A percentile compares a stretch with the other conserved stretches of the same genome.
phyloP scores from a whole-genome alignment of 208 protist species.

The Trypanosoma conorhini region DNA sequence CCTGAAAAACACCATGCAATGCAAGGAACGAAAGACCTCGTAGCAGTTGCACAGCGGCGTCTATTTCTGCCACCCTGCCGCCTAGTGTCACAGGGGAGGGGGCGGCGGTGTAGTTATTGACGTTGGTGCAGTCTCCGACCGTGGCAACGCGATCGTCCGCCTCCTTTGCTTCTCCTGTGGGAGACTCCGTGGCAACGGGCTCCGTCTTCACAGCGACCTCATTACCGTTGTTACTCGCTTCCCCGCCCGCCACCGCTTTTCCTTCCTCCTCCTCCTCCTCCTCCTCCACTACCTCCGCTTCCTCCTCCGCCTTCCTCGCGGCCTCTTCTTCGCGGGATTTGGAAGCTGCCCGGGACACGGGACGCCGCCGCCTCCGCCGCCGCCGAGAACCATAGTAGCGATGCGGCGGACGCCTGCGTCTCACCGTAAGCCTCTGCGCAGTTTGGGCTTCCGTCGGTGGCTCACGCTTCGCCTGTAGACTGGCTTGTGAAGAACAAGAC shows the following conservation, averaged over 20 bases:
- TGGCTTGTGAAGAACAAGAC: constrained; percentile 3
- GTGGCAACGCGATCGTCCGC: not conserved
- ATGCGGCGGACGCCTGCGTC: constrained; percentile 7
- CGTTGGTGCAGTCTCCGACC: not conserved
- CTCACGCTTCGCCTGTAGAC: not conserved
- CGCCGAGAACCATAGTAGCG: constrained; percentile 35
- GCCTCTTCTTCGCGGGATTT: not conserved
- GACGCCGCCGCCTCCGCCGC: constrained; percentile 30
- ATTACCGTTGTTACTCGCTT: not conserved
- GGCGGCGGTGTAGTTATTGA: not conserved
- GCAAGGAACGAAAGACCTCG: constrained; percentile 24
- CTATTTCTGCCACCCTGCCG: not conserved
- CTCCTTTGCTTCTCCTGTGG: not conserved
- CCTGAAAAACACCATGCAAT: constrained; percentile 24
- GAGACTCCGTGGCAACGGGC: not conserved
- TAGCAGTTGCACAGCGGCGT: not conserved
- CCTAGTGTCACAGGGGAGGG: not conserved
- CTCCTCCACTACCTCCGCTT: constrained; percentile 15
- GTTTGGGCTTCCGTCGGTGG: not conserved
- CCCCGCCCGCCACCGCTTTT: not conserved
- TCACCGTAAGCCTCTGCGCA: not conserved
- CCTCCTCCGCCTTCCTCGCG: constrained; percentile 6
- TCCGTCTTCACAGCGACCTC: not conserved
- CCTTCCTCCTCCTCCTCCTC: constrained; percentile 16
- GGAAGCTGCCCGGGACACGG: not conserved